Evolutionary conservation across 805 yeast species (phyloP).

Genomic region (Myxozyma nipponensis): DNA sequence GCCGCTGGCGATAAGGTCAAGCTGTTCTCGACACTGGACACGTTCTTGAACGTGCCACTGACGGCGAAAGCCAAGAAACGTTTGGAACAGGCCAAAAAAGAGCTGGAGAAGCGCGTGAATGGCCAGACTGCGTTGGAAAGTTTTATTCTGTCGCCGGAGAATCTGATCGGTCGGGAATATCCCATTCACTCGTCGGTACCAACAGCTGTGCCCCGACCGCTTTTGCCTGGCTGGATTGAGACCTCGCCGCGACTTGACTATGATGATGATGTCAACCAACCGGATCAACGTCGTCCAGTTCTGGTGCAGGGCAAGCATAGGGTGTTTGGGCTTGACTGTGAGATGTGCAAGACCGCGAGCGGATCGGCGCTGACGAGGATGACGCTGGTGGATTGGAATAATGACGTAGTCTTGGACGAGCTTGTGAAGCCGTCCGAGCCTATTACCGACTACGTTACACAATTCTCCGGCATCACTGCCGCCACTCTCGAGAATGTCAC

Average conservation of each 20-base stretch:
- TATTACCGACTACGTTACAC: conserved; percentile 76
- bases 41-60: conserved; percentile 55
- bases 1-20: conserved; percentile 66
- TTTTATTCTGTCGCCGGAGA: conserved; percentile 49
- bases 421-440: conserved; percentile 72
- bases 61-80: conserved; percentile 53
- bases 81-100: conserved; percentile 35
- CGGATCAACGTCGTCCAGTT: neutral
- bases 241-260: conserved; percentile 46
- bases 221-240: conserved; percentile 49
- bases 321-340: conserved; percentile 84
- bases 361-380: conserved; percentile 74
- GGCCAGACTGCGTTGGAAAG: conserved; percentile 40
- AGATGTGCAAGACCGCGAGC: conserved; percentile 67
- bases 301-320: conserved; percentile 14
- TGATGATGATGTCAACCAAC: neutral
- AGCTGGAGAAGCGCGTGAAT: conserved; percentile 24
- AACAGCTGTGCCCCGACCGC: conserved; percentile 3
- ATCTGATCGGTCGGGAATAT: conserved; percentile 49
- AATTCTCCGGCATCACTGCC: conserved; percentile 81
- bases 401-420: conserved; percentile 56
- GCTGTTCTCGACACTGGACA: conserved; percentile 50
- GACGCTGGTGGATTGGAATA: conserved; percentile 54
- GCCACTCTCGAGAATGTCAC: conserved; percentile 60
- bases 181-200: conserved; percentile 55